A percentile compares a stretch with the other conserved stretches of the same genome.
These are phyloP conservation scores for Acanthamoeba lenticulata DNA, from an alignment of 208 protist species.

Conservation along the genomic window DNA sequence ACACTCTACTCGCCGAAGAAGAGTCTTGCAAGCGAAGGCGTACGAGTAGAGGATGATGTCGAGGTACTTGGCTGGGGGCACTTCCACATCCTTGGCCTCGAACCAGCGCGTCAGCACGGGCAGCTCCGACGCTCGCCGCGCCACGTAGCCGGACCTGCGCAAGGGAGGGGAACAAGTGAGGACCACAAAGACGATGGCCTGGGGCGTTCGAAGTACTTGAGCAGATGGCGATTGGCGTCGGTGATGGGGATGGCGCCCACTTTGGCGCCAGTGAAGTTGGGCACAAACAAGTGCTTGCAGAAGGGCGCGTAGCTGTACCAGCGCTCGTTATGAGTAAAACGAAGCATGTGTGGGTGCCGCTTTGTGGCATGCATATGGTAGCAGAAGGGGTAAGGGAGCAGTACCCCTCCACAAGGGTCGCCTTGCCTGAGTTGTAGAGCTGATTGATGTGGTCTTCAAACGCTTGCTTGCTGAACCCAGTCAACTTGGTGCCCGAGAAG, in stretches of 20 bases:
- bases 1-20: too few species aligned
- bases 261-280: conserved; percentile 33
- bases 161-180: not conserved
- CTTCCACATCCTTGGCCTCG: not conserved
- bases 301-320: not conserved
- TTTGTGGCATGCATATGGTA: not conserved
- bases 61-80: conserved; percentile 8
- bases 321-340: not conserved
- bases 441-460: conserved; percentile 48
- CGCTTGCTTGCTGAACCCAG: not conserved
- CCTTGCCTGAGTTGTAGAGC: not conserved
- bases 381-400: not conserved
- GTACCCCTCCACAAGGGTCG: not conserved
- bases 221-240: not conserved
- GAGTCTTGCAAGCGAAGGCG: too few species aligned
- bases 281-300: conserved; percentile 46
- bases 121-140: conserved; percentile 1
- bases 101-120: conserved; percentile 42
- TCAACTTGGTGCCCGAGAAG: conserved; percentile 30
- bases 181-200: too few species aligned
- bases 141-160: conserved; percentile 30
- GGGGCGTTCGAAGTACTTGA: not conserved
- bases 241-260: conserved; percentile 16
- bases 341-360: not conserved
- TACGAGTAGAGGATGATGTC: conserved; percentile 62